Base-by-base conservation (phyloP, 2,329 filamentous ascomycete species). In the Claviceps arundinis region DNA sequence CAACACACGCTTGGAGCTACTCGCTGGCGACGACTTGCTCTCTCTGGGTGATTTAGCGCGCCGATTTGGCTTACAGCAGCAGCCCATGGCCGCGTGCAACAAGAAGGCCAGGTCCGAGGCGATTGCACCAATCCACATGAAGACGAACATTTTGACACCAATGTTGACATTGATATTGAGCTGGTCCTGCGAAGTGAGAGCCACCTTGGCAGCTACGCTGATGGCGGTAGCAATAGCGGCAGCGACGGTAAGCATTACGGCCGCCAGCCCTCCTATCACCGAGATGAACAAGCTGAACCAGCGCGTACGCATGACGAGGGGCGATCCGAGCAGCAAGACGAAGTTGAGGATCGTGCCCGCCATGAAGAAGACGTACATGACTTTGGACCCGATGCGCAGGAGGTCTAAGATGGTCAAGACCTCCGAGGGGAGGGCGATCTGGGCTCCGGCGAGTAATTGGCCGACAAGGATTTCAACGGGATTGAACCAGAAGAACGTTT, bases 281-380 rank as follows among this genome's bases (percentile, higher is more conserved):
- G 81, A 74, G 55, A 93, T 72, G 56, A 89, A 74, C 5, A 84
- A 78, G 19, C 90, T 69, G 49, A 83, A 82, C 69, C 80, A 76
- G 53, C 76, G 72, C n/a, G 75, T 72, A 60, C 69, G 68, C 50
- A 78, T 61, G 53, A 73, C 77, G 67, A 84, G 58, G 70, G 73
- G 60, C 64, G 85, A 67, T 67, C 84, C 59, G 63, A 90, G 78
- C 55, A 93, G 80, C 59, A 89, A 78, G 58, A 90, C 63, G 62
- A 87, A 84, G 64, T 80, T 81, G 62, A 95, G 72, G 59, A 84
- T 74, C 44, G 81, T 74, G 48, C 81, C 84, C 7, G 82, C 75
- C 48, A 96, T 70, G 75, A 94, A 95, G 68, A 91, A 84, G 56
- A 79, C 86, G 63, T 94, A 95, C 89, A 96, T 95, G 76, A 86